Evolutionary conservation across 768 basidiomycete species (phyloP), one percentile per base, ranked within the genome.

Genomic region (Phylloporus sp.): DNA sequence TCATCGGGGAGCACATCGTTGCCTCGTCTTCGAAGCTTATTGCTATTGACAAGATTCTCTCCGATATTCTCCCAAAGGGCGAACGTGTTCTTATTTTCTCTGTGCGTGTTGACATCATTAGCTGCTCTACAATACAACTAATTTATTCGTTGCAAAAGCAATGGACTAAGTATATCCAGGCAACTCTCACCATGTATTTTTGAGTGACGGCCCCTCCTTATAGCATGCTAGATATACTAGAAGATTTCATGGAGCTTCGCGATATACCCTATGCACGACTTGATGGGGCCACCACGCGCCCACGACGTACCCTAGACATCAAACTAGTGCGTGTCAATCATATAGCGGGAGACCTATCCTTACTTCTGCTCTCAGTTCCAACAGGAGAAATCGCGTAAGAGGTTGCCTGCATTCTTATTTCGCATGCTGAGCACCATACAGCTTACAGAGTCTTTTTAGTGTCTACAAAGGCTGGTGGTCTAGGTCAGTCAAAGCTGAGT

Each of bases 41-140:
- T 20, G 69, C 66, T 20, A 72, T 82, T 27, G 82, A 83, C 68
- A 83, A 83, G 54, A 59, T 83, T 10, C 68, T 83, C 21, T 66
- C 68, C 9, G 72, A 81, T 38, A 65, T 77, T 39, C 67, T 83
- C 8, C 79, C 81, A 0, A 78, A 76, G 54, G 79, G 74, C 42
- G 82, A 83, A 53, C 70, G 75, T 26, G 81, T 84, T 14, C 69
- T 88, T 17, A 81, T 87, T 20, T 87, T 86, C 63, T 80, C 82
- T 50, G 81, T 79, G 48, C 36, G 76, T 66, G 20, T 44, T 40
- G 23, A 15, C 17, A 1, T 2, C 13, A 9, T 13, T 7, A 21
- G 5, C 20, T 26, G 27, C 3, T 9, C 28, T 23, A 21, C 32
- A 31, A 33, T 53, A n/a, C n/a, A n/a, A n/a, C 52, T 59, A 23